Conservation (phyloP, 2,329 filamentous ascomycete genomes). For the Shiraia sp. region DNA sequence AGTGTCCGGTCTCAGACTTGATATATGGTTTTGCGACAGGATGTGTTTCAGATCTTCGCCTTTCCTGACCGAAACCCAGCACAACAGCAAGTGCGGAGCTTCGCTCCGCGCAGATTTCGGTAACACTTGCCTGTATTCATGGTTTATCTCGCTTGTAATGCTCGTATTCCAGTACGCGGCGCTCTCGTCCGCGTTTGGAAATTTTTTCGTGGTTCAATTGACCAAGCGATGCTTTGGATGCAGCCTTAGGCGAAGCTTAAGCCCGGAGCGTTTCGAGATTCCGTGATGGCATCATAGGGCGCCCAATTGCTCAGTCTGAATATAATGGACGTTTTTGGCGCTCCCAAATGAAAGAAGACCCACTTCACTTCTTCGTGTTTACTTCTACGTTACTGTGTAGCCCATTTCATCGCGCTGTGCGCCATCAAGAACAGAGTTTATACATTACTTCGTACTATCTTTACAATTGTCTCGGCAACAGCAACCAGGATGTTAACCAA, state of each 20-base stretch:
- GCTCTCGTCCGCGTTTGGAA: slow-evolving; percentile 16
- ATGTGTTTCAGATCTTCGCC: slow-evolving; percentile 18
- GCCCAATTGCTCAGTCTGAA: slow-evolving; percentile 3
- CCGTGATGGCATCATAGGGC: slow-evolving; percentile 10
- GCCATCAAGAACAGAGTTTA: no score
- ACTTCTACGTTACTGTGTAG: no score
- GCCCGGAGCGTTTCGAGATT: slow-evolving; percentile 30
- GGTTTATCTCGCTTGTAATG: neutral
- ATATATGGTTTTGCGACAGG: slow-evolving; percentile 13
- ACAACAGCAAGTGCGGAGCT: slow-evolving; percentile 15
- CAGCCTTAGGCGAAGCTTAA: slow-evolving; percentile 22
- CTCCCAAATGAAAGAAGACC: neutral
- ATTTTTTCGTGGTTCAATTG: slow-evolving; percentile 18
- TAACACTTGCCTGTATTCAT: neutral
- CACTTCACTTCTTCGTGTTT: neutral
- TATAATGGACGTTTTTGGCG: slow-evolving; percentile 22
- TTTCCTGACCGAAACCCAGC: slow-evolving; percentile 12
- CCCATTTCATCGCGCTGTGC: neutral
- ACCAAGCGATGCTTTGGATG: slow-evolving; percentile 19
- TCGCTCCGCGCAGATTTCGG: slow-evolving; percentile 16
- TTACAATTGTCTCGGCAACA: neutral
- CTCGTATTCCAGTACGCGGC: slow-evolving; percentile 7
- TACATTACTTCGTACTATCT: no score
- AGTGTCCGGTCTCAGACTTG: slow-evolving; percentile 18
- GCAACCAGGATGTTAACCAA: slow-evolving; percentile 38